phyloP scores from a whole-genome alignment of 202 grass and related monocot species.

The Digitaria exilis region DNA sequence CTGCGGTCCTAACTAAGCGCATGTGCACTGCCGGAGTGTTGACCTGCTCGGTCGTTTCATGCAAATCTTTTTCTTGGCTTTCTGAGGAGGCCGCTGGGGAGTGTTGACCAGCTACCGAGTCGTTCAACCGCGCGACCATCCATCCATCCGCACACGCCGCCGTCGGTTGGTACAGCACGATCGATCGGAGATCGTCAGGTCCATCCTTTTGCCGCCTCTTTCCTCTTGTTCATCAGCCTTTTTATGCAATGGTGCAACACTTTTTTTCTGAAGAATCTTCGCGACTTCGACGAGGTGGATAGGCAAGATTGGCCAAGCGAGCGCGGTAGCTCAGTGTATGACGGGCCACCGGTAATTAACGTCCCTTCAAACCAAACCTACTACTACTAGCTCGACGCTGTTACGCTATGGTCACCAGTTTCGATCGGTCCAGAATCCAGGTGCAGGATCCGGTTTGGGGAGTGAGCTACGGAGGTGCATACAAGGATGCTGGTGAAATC shows the following conservation, averaged over 20 bases:
- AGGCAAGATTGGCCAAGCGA: background rate
- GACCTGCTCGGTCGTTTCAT: background rate
- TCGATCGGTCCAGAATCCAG: background rate
- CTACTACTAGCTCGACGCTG: background rate
- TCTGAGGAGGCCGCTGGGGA: background rate
- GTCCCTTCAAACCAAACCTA: background rate
- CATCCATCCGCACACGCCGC: no score
- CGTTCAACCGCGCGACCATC: background rate
- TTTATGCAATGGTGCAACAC: background rate
- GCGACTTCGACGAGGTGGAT: background rate
- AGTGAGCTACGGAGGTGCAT: background rate
- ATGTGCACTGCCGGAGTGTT: background rate
- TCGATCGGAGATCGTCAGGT: background rate
- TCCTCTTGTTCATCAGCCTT: background rate
- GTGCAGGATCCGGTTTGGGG: background rate
- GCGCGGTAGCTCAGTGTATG: no score
- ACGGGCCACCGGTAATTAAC: background rate
- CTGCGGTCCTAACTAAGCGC: background rate
- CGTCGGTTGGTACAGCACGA: background rate
- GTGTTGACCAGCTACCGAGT: constrained; percentile 1
- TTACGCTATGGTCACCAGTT: background rate
- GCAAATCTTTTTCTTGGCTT: background rate
- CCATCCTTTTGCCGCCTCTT: no score
- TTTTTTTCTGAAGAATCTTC: constrained; percentile 5
- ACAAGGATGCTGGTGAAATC: background rate